Conservation (phyloP, 768 basidiomycete genomes). For the Cystofilobasidium capitatum region DNA sequence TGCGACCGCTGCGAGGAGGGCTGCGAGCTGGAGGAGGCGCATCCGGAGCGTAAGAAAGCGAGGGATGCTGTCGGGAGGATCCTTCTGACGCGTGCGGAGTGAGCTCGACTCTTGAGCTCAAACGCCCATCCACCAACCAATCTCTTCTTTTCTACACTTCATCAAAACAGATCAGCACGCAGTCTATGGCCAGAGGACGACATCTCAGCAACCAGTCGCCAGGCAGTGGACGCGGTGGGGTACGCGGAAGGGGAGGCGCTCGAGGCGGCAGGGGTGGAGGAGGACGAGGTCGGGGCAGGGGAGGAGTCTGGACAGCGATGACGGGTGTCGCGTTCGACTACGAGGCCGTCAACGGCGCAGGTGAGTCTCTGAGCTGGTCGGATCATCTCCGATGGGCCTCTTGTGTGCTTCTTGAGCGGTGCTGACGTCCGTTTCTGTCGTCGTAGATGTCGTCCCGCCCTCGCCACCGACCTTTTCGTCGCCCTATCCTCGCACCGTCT, state of each 20-base stretch:
- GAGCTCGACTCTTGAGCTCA: too few species aligned
- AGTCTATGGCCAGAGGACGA: not conserved
- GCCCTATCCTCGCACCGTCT: not conserved
- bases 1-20: not conserved
- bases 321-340: constrained; percentile 12
- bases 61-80: not conserved
- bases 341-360: not conserved
- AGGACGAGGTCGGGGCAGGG: constrained; percentile 20
- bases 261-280: constrained; percentile 14
- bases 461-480: not conserved
- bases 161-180: not conserved
- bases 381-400: not conserved
- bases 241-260: constrained; percentile 1
- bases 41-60: not conserved
- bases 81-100: too few species aligned
- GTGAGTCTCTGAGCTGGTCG: not conserved
- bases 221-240: constrained; percentile 3
- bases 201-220: not conserved
- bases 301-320: constrained; percentile 6
- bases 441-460: not conserved
- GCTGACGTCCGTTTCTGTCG: not conserved
- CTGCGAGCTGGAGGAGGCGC: not conserved
- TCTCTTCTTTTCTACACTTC: too few species aligned
- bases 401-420: not conserved
- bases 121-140: too few species aligned